Base-by-base conservation (phyloP, 2,329 filamentous ascomycete genomes). In the Cercospora sojina region DNA sequence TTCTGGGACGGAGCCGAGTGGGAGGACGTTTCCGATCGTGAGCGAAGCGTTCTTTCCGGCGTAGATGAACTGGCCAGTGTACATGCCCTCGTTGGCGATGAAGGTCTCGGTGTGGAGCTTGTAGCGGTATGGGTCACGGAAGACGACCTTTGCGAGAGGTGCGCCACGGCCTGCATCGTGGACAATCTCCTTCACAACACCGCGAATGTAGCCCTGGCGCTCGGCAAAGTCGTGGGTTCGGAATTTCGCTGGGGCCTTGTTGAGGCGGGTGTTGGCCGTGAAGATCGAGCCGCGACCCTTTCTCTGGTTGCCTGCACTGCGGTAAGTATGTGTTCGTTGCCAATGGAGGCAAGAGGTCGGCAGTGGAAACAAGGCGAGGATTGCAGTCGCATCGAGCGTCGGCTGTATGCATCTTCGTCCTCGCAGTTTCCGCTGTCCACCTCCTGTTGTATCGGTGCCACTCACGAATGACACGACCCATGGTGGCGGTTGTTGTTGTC, bases 51-150 rank as follows among this genome's bases (percentile, higher is more conserved):
- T 95, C 92, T 99, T 99, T 82, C 95, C 95, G 81, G 94, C 95
- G 86, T 99, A 99, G 90, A 99, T 93, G 89, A 99, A 99, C 85
- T 99, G 95, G 82, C 95, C 95, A 76, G 95, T 97, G 92, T 98
- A 99, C 93, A 98, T 97, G 87, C 95, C 95, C 88, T 98, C 95
- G 86, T 98, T 99, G 85, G 95, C 95, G 81, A 99, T 99, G 90
- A 99, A 97, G 77, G 95, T 99, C 90, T 99, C 93, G 83, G 91
- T 94, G 83, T 93, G 86, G 82, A 93, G 90, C 90, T 96, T 97
- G 91, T 92, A 98, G 84, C 90, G 89, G 91, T 99, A 99, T 79
- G 95, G 93, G 85, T 96, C 91, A 79, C 95, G 93, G 92, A 99
- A 99, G 78, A 88, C 85, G 80, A 99, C 93, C 85, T 92, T 92